These are phyloP conservation scores for Backusella australiensis DNA, from an alignment of 192 early-diverging fungal genomes.

Conservation along the genomic window DNA sequence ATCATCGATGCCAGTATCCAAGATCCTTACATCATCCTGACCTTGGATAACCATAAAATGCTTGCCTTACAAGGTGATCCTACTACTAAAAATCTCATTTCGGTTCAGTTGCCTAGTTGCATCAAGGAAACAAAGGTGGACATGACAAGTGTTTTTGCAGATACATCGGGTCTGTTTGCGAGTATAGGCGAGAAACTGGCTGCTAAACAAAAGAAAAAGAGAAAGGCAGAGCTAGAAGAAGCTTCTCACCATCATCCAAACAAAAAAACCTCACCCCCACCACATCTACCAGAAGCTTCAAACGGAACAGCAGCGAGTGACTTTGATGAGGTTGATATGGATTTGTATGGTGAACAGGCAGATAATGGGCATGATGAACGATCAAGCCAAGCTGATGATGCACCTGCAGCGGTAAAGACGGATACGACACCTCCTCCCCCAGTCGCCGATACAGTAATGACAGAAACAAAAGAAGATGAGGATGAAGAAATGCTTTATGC, in stretches of 20 bases:
- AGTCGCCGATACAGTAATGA: not conserved
- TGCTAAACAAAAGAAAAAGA: not conserved
- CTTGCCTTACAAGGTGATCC: conserved; percentile 59
- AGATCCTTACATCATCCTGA: conserved; percentile 81
- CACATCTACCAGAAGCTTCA: not conserved
- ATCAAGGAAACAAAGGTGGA: conserved; percentile 39
- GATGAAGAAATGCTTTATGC: conserved; percentile 52
- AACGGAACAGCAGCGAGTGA: conserved; percentile 21
- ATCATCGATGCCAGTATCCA: conserved; percentile 72
- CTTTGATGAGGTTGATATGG: conserved; percentile 46
- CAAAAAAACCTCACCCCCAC: not conserved
- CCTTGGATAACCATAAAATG: conserved; percentile 61
- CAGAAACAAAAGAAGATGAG: conserved; percentile 39
- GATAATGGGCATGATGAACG: not conserved
- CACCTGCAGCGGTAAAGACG: not conserved
- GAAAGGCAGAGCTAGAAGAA: not conserved
- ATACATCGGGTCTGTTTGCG: conserved; percentile 39
- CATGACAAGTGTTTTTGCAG: conserved; percentile 49
- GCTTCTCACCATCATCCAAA: not conserved
- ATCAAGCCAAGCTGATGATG: not conserved
- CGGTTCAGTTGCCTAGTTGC: conserved; percentile 33
- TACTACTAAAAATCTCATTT: conserved; percentile 41
- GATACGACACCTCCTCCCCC: not conserved
- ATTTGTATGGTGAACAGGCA: conserved; percentile 39
- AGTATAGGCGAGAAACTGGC: conserved; percentile 3